Base-by-base conservation (phyloP, 1,284 basidiomycete species). In the Leccinum subspadiceum region DNA sequence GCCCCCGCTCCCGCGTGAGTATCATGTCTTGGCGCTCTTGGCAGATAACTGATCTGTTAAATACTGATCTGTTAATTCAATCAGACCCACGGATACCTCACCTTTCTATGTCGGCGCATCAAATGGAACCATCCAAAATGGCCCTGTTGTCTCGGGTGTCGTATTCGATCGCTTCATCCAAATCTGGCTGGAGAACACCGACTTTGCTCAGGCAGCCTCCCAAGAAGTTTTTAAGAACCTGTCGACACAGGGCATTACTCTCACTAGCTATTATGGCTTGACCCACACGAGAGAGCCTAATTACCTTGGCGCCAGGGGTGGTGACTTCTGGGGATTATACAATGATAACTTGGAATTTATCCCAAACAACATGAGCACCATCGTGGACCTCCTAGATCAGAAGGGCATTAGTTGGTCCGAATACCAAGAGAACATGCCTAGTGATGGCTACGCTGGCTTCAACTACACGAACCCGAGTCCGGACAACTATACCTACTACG, bases 251-350 rank as follows among this genome's bases (percentile, higher is more conserved):
- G 85, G 85, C 13, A 74, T 89, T 58, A 68, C 79, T 4, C 75
- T 89, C 37, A 76, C 75, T 31, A 73, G 78, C 46, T 87, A 80
- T 72, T 83, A 83, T 64, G 83, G 75, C 0, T 64, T 88, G 33
- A 87, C 87, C 1, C 86, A 89, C 66, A 78, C 85, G 13, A 85
- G 84, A 1, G 81, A 89, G 70, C 86, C 87, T 17, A 86, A 88
- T 65, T 87, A 85, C 62, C 64, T 84, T 37, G 76, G 78, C 2
- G 65, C 75, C 0, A 77, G 78, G 5, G 79, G 78, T 20, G 87
- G 87, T 53, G 81, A 84, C 65, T 87, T 84, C 70, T 88, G 76
- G 51, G 87, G 86, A 26, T 73, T 83, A 65, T 69, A 65, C 9
- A 78, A 79, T 59, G 86, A 89, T 64, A 66, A 73, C 53, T 69